Evolutionary conservation across 441 rosid genomes (phyloP).

Genomic region (Gossypium gossypioides): DNA sequence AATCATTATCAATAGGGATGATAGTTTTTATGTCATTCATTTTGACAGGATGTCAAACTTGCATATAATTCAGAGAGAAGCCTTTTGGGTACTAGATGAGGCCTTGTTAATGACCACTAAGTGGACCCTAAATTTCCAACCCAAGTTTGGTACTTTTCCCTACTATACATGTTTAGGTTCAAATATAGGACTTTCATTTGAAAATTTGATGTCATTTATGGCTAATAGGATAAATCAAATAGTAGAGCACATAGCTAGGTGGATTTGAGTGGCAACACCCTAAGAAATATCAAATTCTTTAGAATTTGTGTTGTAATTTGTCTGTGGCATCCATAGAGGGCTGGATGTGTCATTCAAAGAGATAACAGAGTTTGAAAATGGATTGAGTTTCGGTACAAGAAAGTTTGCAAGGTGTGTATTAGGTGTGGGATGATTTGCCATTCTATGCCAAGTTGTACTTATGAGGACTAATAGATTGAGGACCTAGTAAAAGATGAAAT

Average conservation of each 20-base stretch:
- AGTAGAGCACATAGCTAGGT: neutral
- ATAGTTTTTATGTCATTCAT: neutral
- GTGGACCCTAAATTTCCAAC: neutral
- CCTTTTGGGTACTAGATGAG: neutral
- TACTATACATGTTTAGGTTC: neutral
- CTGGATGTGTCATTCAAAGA: neutral
- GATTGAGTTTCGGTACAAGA: neutral
- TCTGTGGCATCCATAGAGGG: neutral
- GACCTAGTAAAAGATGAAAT: neutral
- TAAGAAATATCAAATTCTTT: neutral
- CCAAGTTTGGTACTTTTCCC: neutral
- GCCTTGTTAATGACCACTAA: neutral
- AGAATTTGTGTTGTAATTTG: neutral
- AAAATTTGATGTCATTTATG: neutral
- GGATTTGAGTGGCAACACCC: neutral
- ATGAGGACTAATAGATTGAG: neutral
- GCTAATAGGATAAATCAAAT: neutral
- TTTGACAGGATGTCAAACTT: neutral
- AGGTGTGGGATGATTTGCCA: neutral
- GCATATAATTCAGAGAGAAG: neutral
- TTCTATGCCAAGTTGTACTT: neutral
- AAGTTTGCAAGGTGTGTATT: neutral
- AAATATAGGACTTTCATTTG: neutral
- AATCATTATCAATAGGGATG: neutral
- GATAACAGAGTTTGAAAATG: neutral